Conservation (phyloP, 1,284 basidiomycete genomes). For the Pseudozyma pruni region DNA sequence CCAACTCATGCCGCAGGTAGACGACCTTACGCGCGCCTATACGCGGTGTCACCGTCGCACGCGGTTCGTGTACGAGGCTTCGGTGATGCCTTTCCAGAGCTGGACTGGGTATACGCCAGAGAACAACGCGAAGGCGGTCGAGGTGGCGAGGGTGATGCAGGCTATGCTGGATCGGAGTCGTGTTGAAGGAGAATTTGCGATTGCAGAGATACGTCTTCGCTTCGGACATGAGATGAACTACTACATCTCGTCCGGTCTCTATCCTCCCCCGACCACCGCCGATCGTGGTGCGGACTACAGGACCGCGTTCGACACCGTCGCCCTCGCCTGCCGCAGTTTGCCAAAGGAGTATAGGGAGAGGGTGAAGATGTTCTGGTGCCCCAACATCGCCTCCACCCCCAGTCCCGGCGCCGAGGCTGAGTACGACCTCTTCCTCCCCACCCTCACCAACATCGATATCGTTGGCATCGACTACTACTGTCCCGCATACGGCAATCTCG, state of each 20-base stretch:
- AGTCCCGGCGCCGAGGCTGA: conserved; percentile 17
- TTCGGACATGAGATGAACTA: conserved; percentile 46
- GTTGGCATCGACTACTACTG: conserved; percentile 48
- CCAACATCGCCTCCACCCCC: conserved; percentile 34
- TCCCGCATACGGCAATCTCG: conserved; percentile 12
- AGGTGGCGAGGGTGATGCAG: conserved; percentile 27
- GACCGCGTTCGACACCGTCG: conserved; percentile 26
- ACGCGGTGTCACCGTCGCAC: background rate
- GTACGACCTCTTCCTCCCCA: conserved; percentile 25
- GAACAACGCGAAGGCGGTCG: conserved; percentile 14
- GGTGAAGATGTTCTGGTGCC: conserved; percentile 41
- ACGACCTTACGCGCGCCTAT: conserved; percentile 25
- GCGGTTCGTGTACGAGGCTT: conserved; percentile 23
- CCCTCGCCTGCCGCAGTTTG: conserved; percentile 14
- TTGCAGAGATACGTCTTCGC: conserved; percentile 19
- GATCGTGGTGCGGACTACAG: conserved; percentile 18
- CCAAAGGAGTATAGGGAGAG: background rate
- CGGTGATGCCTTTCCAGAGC: conserved; percentile 38
- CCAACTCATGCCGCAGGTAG: conserved; percentile 32
- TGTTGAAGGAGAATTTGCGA: conserved; percentile 1
- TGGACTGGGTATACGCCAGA: conserved; percentile 24
- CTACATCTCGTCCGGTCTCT: conserved; percentile 29
- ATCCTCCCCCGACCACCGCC: conserved; percentile 15
- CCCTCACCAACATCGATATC: conserved; percentile 20
- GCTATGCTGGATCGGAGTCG: conserved; percentile 16